Evolutionary conservation across 208 protist species (phyloP), one percentile per base, ranked within the genome.

Genomic region (Tritrichomonas musculus): DNA sequence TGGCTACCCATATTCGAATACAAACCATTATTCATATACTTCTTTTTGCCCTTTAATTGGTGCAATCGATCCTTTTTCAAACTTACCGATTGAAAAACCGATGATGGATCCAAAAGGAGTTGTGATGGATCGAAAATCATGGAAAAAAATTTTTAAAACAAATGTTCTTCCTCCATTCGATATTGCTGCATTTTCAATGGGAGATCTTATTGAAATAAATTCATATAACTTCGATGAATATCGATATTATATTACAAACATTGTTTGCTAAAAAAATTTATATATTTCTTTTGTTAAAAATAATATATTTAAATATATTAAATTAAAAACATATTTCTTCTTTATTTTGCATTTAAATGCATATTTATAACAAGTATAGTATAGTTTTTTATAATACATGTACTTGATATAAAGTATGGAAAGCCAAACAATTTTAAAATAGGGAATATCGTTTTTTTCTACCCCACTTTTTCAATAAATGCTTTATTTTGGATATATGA

Each of bases 241-340:
- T 82, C n/a, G 73, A 50, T 53, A 53, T 1, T 41, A 50, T 3
- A 30, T 82, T 53, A 82, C 13, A n/a, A 82, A 82, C 50, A 50
- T 82, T 82, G 13, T 41, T 47, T 82, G 73, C 41, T 82, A 82
- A 82, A n/a, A n/a, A n/a, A n/a, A n/a, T n/a, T n/a, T n/a, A n/a
- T n/a, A n/a, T n/a, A n/a, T n/a, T n/a, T n/a, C n/a, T n/a, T n/a
- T n/a, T n/a, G n/a, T n/a, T n/a, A n/a, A n/a, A n/a, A n/a, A n/a
- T n/a, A n/a, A n/a, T n/a, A n/a, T n/a, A n/a, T n/a, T n/a, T n/a
- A n/a, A n/a, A n/a, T n/a, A n/a, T n/a, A n/a, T n/a, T n/a, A n/a
- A n/a, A n/a, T n/a, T n/a, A n/a, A n/a, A n/a, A n/a, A n/a, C n/a
- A n/a, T n/a, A n/a, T n/a, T n/a, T n/a, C n/a, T n/a, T n/a, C n/a